Evolutionary conservation across 768 basidiomycete genomes (phyloP).

Genomic region (Lactarius indigo): DNA sequence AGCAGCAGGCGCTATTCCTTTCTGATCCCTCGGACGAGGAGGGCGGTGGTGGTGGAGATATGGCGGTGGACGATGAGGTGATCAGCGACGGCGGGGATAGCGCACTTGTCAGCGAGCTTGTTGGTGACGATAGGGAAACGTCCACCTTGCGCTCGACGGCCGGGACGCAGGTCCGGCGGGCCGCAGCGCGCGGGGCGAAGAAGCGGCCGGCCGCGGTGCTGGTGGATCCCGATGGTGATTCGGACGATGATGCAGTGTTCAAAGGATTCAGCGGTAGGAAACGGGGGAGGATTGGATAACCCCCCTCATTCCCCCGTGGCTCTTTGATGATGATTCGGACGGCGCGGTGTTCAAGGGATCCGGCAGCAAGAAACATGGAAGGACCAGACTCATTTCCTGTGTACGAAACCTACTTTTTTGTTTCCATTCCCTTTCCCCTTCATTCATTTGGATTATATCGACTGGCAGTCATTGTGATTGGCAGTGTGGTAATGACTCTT

Average conservation of each 20-base stretch:
- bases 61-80: neutral
- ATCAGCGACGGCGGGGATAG: neutral
- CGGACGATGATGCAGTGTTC: slow-evolving; percentile 65
- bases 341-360: no score
- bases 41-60: neutral
- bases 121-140: slow-evolving; percentile 9
- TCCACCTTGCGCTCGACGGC: slow-evolving; percentile 29
- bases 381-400: neutral
- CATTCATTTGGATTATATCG: no score
- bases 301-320: no score
- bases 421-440: neutral
- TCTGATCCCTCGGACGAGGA: slow-evolving; percentile 22
- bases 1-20: slow-evolving; percentile 18
- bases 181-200: slow-evolving; percentile 19
- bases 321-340: no score
- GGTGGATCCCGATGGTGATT: slow-evolving; percentile 54
- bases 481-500: no score
- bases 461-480: no score
- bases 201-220: slow-evolving; percentile 17
- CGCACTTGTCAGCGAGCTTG: neutral
- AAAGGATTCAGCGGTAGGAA: slow-evolving; percentile 50
- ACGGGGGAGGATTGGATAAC: slow-evolving; percentile 13
- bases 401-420: neutral
- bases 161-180: slow-evolving; percentile 27
- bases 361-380: no score